A percentile compares a stretch with the other conserved stretches of the same genome.
These are phyloP conservation scores for Cymbopogon flexuosus DNA, from an alignment of 202 grass and related monocot genomes.

Conservation along the genomic window DNA sequence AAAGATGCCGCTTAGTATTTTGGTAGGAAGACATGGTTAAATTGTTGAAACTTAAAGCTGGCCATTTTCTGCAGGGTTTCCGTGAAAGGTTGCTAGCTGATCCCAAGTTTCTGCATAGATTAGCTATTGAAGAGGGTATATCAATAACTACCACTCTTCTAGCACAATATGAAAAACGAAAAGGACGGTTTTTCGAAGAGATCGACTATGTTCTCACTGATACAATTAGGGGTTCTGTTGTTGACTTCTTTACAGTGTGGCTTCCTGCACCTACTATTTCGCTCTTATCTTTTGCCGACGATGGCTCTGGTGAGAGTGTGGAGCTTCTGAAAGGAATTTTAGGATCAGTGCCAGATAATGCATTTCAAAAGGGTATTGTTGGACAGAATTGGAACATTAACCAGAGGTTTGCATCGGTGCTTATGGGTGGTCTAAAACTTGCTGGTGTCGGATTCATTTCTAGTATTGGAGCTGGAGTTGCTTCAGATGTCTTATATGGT, in stretches of 20 bases:
- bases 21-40: background rate
- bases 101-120: conserved; percentile 81
- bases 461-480: conserved; percentile 91
- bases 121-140: conserved; percentile 94
- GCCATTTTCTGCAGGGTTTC: conserved; percentile 63
- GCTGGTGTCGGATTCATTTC: conserved; percentile 85
- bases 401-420: conserved; percentile 77
- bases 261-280: conserved; percentile 95
- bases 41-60: conserved; percentile 5
- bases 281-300: conserved; percentile 62
- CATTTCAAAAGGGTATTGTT: conserved; percentile 78
- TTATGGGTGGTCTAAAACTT: conserved; percentile 87
- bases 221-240: conserved; percentile 89
- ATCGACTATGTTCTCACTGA: conserved; percentile 94
- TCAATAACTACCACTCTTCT: conserved; percentile 87
- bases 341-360: conserved; percentile 87
- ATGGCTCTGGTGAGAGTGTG: conserved; percentile 67
- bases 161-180: conserved; percentile 86
- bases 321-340: conserved; percentile 77
- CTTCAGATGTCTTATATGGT: conserved; percentile 68
- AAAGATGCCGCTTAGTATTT: background rate
- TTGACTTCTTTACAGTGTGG: conserved; percentile 99
- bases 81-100: conserved; percentile 90
- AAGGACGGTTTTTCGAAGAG: conserved; percentile 83
- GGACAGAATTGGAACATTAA: conserved; percentile 74